phyloP scores from a whole-genome alignment of 176 grass and related monocot species.

The Rhynchospora breviuscula region DNA sequence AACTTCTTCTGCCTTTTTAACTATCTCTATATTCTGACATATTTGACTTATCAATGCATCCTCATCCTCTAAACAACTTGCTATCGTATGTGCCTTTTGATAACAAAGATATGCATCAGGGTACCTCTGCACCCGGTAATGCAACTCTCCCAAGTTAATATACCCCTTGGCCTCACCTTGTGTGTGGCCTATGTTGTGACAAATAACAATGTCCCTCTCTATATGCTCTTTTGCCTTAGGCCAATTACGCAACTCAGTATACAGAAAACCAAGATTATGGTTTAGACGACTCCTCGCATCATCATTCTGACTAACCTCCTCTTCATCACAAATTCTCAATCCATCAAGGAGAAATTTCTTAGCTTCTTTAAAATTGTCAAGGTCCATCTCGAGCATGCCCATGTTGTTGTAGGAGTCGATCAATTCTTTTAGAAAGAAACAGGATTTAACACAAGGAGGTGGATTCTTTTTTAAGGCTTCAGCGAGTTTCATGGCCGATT shows the following conservation, averaged over 20 bases:
- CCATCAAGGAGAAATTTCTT: constrained; percentile 64
- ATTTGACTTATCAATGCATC: constrained; percentile 63
- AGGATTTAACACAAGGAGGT: constrained; percentile 24
- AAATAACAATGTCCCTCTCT: constrained; percentile 76
- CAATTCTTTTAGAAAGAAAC: constrained; percentile 64
- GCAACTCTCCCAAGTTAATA: constrained; percentile 75
- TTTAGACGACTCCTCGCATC: constrained; percentile 76
- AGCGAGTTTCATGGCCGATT: constrained; percentile 60
- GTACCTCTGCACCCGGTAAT: constrained; percentile 53
- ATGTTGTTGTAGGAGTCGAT: constrained; percentile 94
- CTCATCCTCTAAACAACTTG: constrained; percentile 67
- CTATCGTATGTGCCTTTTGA: constrained; percentile 49
- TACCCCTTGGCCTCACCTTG: constrained; percentile 96
- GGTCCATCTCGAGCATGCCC: constrained; percentile 86
- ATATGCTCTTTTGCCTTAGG: constrained; percentile 56
- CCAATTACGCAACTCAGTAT: constrained; percentile 66
- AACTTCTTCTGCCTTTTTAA: constrained; percentile 52
- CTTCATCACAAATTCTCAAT: constrained; percentile 83
- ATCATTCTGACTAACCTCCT: constrained; percentile 74
- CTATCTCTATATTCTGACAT: constrained; percentile 60
- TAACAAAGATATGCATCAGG: constrained; percentile 66
- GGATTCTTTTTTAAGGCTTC: constrained; percentile 43
- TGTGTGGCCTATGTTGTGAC: constrained; percentile 56
- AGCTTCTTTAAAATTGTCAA: constrained; percentile 73
- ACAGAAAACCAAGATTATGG: constrained; percentile 94